phyloP scores from a whole-genome alignment of 371 early-diverging fungal genomes.

The Mucor saturninus region DNA sequence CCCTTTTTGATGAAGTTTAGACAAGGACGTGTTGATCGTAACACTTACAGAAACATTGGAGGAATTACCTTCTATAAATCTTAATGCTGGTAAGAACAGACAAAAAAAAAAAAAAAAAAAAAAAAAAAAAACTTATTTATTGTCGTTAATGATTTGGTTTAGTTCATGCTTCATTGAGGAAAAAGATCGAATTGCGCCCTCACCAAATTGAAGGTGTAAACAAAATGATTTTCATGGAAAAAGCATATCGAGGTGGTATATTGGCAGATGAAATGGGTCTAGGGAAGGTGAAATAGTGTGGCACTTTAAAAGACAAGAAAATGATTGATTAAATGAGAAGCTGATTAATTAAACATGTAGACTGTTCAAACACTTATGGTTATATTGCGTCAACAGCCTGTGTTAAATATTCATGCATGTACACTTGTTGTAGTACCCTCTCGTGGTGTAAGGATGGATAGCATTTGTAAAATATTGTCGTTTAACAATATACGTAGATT shows the following conservation, averaged over 20 bases:
- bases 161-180: conserved; percentile 46
- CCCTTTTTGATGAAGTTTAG: conserved; percentile 15
- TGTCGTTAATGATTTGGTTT: neutral
- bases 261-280: conserved; percentile 56
- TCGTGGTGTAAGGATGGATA: conserved; percentile 32
- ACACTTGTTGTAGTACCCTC: conserved; percentile 48
- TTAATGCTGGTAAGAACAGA: conserved; percentile 40
- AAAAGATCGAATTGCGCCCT: conserved; percentile 29
- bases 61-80: conserved; percentile 35
- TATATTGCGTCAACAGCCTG: conserved; percentile 46
- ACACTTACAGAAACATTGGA: conserved; percentile 29
- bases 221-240: conserved; percentile 45
- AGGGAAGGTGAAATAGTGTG: conserved; percentile 37
- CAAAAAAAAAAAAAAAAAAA: neutral
- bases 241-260: conserved; percentile 42
- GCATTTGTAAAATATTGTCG: neutral
- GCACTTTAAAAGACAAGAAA: neutral
- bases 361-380: conserved; percentile 44
- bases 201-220: conserved; percentile 50
- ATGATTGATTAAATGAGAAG: neutral
- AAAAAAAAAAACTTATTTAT: neutral
- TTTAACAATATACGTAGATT: conserved; percentile 22
- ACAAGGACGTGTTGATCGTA: conserved; percentile 42
- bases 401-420: conserved; percentile 30
- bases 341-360: conserved; percentile 13